Conservation (phyloP, 208 protist species). For the Leishmania lainsoni region DNA sequence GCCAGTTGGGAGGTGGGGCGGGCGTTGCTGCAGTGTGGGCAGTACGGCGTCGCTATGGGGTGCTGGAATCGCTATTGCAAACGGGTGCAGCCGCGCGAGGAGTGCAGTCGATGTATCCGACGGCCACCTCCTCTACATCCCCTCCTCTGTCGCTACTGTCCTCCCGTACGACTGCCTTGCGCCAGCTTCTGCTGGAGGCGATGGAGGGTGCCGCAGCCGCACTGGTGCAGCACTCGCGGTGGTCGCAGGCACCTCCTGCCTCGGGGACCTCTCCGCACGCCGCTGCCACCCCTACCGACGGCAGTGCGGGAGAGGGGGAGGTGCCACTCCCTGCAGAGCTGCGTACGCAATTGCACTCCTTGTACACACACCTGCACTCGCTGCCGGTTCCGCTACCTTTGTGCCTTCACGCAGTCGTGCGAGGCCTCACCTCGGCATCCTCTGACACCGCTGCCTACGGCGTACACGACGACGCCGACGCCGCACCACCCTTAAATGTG, state of each 20-base stretch:
- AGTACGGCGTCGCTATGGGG: constrained; percentile 45
- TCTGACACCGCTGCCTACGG: neutral
- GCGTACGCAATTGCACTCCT: constrained; percentile 16
- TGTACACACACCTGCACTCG: constrained; percentile 16
- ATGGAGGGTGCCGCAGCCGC: constrained; percentile 29
- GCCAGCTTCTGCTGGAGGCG: constrained; percentile 32
- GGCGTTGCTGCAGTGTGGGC: constrained; percentile 47
- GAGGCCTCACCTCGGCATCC: constrained; percentile 15
- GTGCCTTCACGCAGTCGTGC: constrained; percentile 27
- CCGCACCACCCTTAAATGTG: neutral
- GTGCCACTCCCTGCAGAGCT: constrained; percentile 26
- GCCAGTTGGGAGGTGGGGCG: constrained; percentile 70
- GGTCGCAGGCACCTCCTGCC: neutral
- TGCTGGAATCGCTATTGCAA: constrained; percentile 45
- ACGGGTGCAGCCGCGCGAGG: neutral
- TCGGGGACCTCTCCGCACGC: neutral
- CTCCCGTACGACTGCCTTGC: constrained; percentile 17
- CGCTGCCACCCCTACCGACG: neutral
- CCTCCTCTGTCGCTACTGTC: neutral
- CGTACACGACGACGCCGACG: neutral
- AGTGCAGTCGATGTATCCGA: neutral
- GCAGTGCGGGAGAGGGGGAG: constrained; percentile 1
- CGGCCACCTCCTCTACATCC: neutral
- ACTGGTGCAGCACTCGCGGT: constrained; percentile 10
- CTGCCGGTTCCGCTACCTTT: constrained; percentile 27